Evolutionary conservation across 805 yeast genomes (phyloP), one percentile per base, ranked within the genome.

Genomic region (Candida arabinofermentans): DNA sequence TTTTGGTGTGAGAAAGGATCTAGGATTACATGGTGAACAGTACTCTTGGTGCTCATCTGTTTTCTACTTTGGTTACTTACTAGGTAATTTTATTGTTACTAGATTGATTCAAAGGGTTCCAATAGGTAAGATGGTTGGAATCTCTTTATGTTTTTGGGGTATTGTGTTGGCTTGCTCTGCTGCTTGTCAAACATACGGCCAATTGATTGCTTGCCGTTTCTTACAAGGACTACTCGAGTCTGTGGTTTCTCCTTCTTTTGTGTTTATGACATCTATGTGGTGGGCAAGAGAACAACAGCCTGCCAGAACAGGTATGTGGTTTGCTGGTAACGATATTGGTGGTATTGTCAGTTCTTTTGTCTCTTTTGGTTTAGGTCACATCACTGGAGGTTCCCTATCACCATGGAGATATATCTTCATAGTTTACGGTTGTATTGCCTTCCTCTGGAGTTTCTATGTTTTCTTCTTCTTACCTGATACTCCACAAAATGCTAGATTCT

Each of bases 341-440:
- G 66, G 68, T 31, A 61, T 75, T 30, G 42, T 75, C 30, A 76
- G 81, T 16, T 70, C 72, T 29, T 70, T 72, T 16, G 65, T 79
- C 39, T 75, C 83, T 3, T 78, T 75, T 49, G 82, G 81, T 51
- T 74, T 39, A 62, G 68, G 44, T 45, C 65, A 72, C 49, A 29
- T 29, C 19, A 63, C 57, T 12, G 39, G 54, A 8, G 75, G 69
- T 57, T 39, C 66, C 22, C 57, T 79, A 5, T 63, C 58, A 2
- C 71, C 81, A 7, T 84, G 90, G 90, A 77, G 74, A 53, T 63
- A 78, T 24, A 59, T 81, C 5, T 83, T 77, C 56, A 62, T 84
- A 32, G 66, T 79, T 27, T 73, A 77, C 36, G 95, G 93, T 18
- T 58, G 71, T 8, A 61, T 77, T 45, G 80, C 86, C 2, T 62